These are phyloP conservation scores for Pseudocercospora fijiensis DNA, from an alignment of 2,329 filamentous ascomycete species.

Conservation along the genomic window DNA sequence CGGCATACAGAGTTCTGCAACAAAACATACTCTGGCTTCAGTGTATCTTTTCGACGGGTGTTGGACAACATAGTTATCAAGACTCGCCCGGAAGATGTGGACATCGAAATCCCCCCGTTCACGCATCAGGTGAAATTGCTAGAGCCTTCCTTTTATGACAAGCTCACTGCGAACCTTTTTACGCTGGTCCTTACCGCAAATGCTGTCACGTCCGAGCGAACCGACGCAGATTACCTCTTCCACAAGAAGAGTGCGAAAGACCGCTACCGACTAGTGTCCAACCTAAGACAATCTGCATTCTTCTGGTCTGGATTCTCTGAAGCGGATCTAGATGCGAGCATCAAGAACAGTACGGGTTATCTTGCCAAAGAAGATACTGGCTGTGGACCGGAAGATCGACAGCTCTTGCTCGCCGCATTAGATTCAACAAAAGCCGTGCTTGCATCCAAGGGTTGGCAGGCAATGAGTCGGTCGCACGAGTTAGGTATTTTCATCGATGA, in stretches of 20 bases:
- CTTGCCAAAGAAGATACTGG: slow-evolving; percentile 60
- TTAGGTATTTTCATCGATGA: slow-evolving; percentile 69
- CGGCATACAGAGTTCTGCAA: slow-evolving; percentile 50
- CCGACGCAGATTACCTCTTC: slow-evolving; percentile 85
- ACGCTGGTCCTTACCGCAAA: slow-evolving; percentile 82
- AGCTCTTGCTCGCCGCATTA: slow-evolving; percentile 64
- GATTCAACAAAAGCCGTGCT: slow-evolving; percentile 60
- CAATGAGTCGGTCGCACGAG: slow-evolving; percentile 70
- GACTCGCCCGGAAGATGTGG: slow-evolving; percentile 70
- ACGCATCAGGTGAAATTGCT: slow-evolving; percentile 70
- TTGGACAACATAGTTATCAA: slow-evolving; percentile 76
- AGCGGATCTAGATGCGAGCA: slow-evolving; percentile 61
- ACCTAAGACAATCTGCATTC: slow-evolving; percentile 80
- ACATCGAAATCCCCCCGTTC: slow-evolving; percentile 67
- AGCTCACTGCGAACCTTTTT: slow-evolving; percentile 78
- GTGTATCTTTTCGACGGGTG: slow-evolving; percentile 63
- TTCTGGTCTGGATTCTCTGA: slow-evolving; percentile 76
- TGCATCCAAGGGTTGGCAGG: slow-evolving; percentile 61
- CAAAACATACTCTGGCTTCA: slow-evolving; percentile 62
- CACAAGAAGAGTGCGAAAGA: slow-evolving; percentile 69
- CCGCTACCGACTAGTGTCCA: slow-evolving; percentile 68
- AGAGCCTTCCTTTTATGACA: slow-evolving; percentile 81
- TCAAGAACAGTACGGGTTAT: slow-evolving; percentile 68
- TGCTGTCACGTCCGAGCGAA: slow-evolving; percentile 80
- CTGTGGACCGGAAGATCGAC: slow-evolving; percentile 61